These are phyloP conservation scores for Seiridium cupressi DNA, from an alignment of 2,329 filamentous ascomycete genomes.

Conservation along the genomic window DNA sequence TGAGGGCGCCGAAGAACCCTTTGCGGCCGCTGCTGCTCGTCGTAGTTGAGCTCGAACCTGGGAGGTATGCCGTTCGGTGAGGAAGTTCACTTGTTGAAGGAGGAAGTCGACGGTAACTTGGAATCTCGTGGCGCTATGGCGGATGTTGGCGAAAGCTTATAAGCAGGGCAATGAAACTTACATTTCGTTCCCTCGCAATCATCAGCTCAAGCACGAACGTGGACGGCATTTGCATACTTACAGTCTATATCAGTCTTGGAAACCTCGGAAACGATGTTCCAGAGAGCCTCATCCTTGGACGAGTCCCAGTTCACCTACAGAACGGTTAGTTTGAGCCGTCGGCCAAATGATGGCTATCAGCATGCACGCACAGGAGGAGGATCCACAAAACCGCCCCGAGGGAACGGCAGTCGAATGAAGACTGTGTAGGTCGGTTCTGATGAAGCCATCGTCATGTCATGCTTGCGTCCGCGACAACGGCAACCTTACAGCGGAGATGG, in stretches of 20 bases:
- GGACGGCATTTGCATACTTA: conserved; percentile 37
- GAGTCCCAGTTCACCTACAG: conserved; percentile 81
- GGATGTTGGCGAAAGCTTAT: conserved; percentile 18
- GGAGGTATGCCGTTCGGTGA: conserved; percentile 86
- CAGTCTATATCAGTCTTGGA: conserved; percentile 86
- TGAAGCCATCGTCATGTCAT: conserved; percentile 24
- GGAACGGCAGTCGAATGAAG: conserved; percentile 86
- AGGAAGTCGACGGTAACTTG: conserved; percentile 86
- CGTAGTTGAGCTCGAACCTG: conserved; percentile 90
- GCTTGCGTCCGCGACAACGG: conserved; percentile 13
- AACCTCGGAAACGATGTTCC: conserved; percentile 83
- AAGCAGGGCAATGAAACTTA: conserved; percentile 40
- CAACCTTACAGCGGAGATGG: neutral
- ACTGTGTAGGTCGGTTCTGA: conserved; percentile 67
- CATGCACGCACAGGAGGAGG: conserved; percentile 68
- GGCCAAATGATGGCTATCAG: neutral
- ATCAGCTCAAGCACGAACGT: neutral
- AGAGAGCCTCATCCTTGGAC: conserved; percentile 81
- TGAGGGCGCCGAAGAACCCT: conserved; percentile 56
- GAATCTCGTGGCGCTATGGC: conserved; percentile 67
- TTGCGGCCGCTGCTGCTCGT: conserved; percentile 61
- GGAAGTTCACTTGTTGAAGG: conserved; percentile 88
- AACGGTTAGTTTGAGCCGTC: conserved; percentile 1
- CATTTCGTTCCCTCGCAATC: conserved; percentile 68
- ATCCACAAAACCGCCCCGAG: conserved; percentile 83